Evolutionary conservation across 148 eudicot species (phyloP), one percentile per base, ranked within the genome.

Genomic region (Heliamphora exappendiculata): DNA sequence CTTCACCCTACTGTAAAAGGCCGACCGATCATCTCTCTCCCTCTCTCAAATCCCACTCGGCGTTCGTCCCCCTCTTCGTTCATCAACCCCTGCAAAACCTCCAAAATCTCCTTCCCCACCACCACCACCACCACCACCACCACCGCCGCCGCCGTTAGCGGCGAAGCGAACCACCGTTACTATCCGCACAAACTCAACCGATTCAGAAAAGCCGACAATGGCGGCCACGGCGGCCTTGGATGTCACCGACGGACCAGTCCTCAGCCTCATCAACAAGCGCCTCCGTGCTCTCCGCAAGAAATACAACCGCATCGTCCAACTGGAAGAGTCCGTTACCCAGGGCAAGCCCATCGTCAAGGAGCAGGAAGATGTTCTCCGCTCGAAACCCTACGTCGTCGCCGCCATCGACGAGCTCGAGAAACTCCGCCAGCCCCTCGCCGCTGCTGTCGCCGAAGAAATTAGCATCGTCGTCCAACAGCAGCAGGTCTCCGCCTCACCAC

Each of bases 341-440:
- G 93, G 95, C 28, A 94, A 92, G 80, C 24, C 81, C 73, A 89
- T 90, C 10, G 82, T 92, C 91, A 83, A 81, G 28, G 98, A 94
- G 59, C 98, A 92, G 67, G 85, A 86, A 74, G 93, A 90, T 5
- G 79, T 85, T 0, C 85, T 92, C 19, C 88, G 82, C 51, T 88
- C 97, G 9, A 94, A 90, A 51, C 65, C 97, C 54, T 62, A 84
- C n/a, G 79, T 94, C 16, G 0, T 83, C 19, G 79, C 84, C 59
- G 79, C 82, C 77, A 83, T 94, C 58, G 97, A 94, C 44, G 98
- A 94, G 71, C 93, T 94, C 78, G 97, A 92, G 74, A 92, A 89
- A 81, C 87, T 94, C 57, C 87, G 87, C 1, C 69, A 83, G 24
- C 93, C 95, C 26, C 79, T 94, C 58, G n/a, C 90, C 29, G 31